These are phyloP conservation scores for Irpex sp. DNA, from an alignment of 1,284 basidiomycete species.

Conservation along the genomic window DNA sequence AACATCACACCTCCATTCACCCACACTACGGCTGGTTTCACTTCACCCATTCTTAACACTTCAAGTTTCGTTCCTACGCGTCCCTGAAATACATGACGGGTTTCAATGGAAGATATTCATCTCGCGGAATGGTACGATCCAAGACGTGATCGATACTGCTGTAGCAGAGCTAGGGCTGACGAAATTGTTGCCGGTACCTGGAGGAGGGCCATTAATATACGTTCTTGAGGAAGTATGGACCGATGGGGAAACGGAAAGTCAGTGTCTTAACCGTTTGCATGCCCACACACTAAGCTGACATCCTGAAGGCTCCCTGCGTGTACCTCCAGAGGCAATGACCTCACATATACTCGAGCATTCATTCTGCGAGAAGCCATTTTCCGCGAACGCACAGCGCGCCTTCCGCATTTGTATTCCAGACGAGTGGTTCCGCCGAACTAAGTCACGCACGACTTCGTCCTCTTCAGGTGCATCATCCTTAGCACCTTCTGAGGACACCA, in stretches of 20 bases:
- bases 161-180: slow-evolving; percentile 68
- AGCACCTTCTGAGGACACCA: slow-evolving; percentile 49
- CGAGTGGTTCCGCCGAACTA: slow-evolving; percentile 74
- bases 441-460: slow-evolving; percentile 45
- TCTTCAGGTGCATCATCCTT: slow-evolving; percentile 26
- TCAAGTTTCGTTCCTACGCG: slow-evolving; percentile 58
- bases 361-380: slow-evolving; percentile 12
- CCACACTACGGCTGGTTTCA: slow-evolving; percentile 68
- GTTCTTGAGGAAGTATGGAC: slow-evolving; percentile 63
- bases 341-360: slow-evolving; percentile 40
- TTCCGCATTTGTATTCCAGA: slow-evolving; percentile 72
- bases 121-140: slow-evolving; percentile 47
- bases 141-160: slow-evolving; percentile 50
- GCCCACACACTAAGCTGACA: neutral
- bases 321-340: slow-evolving; percentile 19
- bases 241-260: slow-evolving; percentile 47
- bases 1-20: slow-evolving; percentile 66
- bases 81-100: slow-evolving; percentile 77
- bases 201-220: slow-evolving; percentile 62
- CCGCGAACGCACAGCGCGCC: slow-evolving; percentile 22
- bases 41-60: slow-evolving; percentile 58
- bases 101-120: slow-evolving; percentile 66
- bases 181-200: slow-evolving; percentile 54
- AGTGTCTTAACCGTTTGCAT: slow-evolving; percentile 19
- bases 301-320: slow-evolving; percentile 18